These are phyloP conservation scores for Phlyctochytrium arcticum DNA, from an alignment of 192 early-diverging fungal genomes.

Conservation along the genomic window DNA sequence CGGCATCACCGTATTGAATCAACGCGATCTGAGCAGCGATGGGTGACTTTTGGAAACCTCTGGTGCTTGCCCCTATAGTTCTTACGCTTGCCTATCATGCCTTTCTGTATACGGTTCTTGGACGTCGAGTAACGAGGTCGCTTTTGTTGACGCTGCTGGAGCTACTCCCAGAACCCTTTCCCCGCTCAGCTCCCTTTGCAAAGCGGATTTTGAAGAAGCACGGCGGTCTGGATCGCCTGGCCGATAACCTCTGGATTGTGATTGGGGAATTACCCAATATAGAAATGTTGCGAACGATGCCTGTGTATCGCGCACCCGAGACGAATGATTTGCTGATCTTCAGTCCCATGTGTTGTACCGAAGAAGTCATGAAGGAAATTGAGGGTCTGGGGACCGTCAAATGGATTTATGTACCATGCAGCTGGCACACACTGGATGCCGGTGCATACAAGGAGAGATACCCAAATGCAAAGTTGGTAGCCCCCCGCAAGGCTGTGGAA, in stretches of 20 bases:
- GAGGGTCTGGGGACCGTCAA: conserved; percentile 9
- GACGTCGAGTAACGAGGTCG: neutral
- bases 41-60: too few species aligned
- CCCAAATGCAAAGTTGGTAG: conserved; percentile 13
- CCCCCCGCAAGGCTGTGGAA: neutral
- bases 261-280: neutral
- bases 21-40: too few species aligned
- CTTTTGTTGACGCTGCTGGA: neutral
- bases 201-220: conserved; percentile 5
- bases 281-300: neutral
- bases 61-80: too few species aligned
- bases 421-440: conserved; percentile 18
- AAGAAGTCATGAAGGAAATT: neutral
- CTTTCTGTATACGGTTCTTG: neutral
- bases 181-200: neutral
- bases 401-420: conserved; percentile 10
- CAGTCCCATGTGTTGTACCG: neutral
- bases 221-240: conserved; percentile 3
- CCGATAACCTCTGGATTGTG: conserved; percentile 8
- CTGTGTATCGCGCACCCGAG: conserved; percentile 2
- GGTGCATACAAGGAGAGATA: conserved; percentile 8
- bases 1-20: too few species aligned
- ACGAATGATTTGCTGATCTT: neutral
- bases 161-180: neutral
- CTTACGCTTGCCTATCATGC: too few species aligned